These are phyloP conservation scores for Ceratocystis smalleyi DNA, from an alignment of 2,329 filamentous ascomycete genomes.

Conservation along the genomic window DNA sequence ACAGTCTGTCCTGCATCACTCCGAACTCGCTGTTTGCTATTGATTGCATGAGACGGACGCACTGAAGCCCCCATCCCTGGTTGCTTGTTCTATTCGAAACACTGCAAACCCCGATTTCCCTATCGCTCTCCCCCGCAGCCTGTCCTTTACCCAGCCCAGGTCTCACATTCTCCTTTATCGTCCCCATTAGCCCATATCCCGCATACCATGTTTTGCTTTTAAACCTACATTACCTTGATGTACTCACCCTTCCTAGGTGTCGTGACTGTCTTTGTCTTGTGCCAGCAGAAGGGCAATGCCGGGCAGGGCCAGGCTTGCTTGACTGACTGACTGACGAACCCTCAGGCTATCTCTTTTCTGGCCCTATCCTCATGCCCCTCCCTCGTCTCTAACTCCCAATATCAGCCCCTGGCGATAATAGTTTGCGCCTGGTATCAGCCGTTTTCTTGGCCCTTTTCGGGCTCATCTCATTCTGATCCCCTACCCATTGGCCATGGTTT, in stretches of 20 bases:
- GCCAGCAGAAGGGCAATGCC: background rate
- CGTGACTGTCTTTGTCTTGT: background rate
- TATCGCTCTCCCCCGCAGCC: too few species aligned
- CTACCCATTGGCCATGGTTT: background rate
- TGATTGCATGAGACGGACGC: background rate
- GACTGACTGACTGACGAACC: background rate
- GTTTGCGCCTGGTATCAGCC: background rate
- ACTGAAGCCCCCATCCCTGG: background rate
- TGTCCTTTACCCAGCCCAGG: background rate
- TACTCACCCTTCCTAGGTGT: background rate
- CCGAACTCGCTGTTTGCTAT: too few species aligned
- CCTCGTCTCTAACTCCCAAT: background rate
- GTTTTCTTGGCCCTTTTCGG: background rate
- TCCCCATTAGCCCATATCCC: background rate
- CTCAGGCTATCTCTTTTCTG: background rate
- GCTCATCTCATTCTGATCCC: background rate
- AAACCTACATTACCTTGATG: background rate
- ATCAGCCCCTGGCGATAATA: slow-evolving; percentile 3
- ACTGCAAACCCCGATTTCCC: background rate
- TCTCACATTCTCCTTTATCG: too few species aligned
- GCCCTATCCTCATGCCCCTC: background rate
- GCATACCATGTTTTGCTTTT: background rate
- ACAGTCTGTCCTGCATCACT: background rate
- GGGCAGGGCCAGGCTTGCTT: background rate
- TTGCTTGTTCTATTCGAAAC: background rate